These are phyloP conservation scores for Ogataea thermomethanolica DNA, from an alignment of 805 yeast genomes.

Conservation along the genomic window DNA sequence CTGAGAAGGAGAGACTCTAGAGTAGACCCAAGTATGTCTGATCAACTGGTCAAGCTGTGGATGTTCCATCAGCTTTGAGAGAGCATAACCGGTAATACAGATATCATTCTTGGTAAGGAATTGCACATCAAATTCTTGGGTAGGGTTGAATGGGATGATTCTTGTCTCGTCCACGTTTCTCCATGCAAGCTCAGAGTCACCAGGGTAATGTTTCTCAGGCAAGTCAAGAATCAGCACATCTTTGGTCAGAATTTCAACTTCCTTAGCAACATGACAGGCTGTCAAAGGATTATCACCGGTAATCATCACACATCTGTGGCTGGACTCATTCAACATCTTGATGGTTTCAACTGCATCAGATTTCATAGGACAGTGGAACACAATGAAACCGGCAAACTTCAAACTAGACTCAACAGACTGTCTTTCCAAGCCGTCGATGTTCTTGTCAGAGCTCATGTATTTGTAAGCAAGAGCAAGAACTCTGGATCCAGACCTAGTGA, in stretches of 20 bases:
- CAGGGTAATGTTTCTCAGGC: conserved; percentile 63
- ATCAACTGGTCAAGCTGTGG: conserved; percentile 68
- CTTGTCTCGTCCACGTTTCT: conserved; percentile 77
- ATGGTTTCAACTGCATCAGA: conserved; percentile 88
- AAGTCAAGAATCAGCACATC: conserved; percentile 83
- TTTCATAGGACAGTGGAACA: conserved; percentile 96
- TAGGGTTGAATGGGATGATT: conserved; percentile 61
- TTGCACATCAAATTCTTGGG: conserved; percentile 50
- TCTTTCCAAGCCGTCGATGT: conserved; percentile 62
- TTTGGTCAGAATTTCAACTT: conserved; percentile 81
- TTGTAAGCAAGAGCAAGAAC: conserved; percentile 94
- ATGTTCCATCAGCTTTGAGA: conserved; percentile 62
- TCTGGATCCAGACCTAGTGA: conserved; percentile 93
- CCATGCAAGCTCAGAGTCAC: conserved; percentile 67
- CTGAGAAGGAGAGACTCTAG: conserved; percentile 95
- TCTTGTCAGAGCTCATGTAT: conserved; percentile 45
- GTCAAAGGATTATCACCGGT: conserved; percentile 99
- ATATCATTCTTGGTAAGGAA: conserved; percentile 71
- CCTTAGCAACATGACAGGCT: conserved; percentile 95
- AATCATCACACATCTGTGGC: conserved; percentile 95
- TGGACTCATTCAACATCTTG: conserved; percentile 88
- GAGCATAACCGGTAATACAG: conserved; percentile 91
- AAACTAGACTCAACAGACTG: conserved; percentile 72
- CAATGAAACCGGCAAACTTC: conserved; percentile 85
- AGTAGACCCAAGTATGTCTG: conserved; percentile 93